Conservation (phyloP, 2,329 filamentous ascomycete species). For the Zasmidium angulare region DNA sequence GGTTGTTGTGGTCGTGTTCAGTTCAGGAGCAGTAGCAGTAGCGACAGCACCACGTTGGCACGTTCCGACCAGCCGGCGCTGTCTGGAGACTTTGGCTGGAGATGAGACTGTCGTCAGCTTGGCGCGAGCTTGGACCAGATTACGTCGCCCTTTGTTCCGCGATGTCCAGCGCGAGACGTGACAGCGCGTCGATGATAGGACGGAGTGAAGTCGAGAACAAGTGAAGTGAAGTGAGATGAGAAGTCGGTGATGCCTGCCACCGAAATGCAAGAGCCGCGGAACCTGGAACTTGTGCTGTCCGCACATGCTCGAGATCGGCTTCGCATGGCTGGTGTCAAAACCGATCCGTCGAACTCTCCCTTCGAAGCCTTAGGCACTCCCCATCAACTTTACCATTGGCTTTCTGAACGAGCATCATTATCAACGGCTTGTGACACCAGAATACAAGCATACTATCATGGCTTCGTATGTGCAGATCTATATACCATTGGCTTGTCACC, state of each 20-base stretch:
- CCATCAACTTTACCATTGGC: neutral
- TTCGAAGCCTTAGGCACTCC: neutral
- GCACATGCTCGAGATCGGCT: neutral
- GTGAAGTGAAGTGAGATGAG: neutral
- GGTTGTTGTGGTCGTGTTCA: neutral
- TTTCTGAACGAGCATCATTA: neutral
- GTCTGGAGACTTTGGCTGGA: neutral
- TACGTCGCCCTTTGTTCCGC: neutral
- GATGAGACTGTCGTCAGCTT: constrained; percentile 8
- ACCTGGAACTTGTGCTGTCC: neutral
- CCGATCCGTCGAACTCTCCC: neutral
- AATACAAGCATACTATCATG: neutral
- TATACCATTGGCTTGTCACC: neutral
- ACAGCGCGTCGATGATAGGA: neutral
- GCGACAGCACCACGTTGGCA: neutral
- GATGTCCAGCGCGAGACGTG: neutral
- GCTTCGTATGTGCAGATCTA: neutral
- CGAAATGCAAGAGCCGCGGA: neutral
- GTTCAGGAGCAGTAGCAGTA: neutral
- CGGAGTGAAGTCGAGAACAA: too few species aligned
- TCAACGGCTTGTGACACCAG: neutral
- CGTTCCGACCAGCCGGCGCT: neutral
- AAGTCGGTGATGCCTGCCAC: neutral
- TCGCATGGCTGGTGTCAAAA: neutral
- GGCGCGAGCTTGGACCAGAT: neutral